Percentiles rank a stretch among this genome's conserved stretches.
Conservation (phyloP, 352 stramenopile genomes). For the Phytophthora pisi region DNA sequence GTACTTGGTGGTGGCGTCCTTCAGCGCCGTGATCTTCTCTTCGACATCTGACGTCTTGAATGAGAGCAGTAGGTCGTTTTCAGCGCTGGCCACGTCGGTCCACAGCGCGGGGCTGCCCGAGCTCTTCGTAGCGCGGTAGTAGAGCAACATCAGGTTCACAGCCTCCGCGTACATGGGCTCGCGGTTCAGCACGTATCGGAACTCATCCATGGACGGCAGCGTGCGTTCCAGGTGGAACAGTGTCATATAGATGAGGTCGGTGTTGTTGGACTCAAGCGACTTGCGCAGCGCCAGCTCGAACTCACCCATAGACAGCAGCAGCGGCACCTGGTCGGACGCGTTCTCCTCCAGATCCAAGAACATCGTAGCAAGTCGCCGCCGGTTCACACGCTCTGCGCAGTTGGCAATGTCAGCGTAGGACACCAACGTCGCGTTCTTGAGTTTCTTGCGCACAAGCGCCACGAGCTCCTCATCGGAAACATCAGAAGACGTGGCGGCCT, state of each 20-base stretch:
- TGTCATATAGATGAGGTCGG: slow-evolving; percentile 90
- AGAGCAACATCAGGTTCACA: slow-evolving; percentile 76
- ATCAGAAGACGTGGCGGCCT: slow-evolving; percentile 51
- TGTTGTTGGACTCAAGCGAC: slow-evolving; percentile 89
- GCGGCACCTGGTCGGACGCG: slow-evolving; percentile 86
- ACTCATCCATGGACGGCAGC: slow-evolving; percentile 81
- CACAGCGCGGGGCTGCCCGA: slow-evolving; percentile 62
- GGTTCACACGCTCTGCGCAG: slow-evolving; percentile 81
- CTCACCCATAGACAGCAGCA: slow-evolving; percentile 92
- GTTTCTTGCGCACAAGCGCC: slow-evolving; percentile 83
- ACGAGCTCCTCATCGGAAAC: slow-evolving; percentile 83
- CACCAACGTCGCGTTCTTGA: slow-evolving; percentile 80
- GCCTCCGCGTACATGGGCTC: slow-evolving; percentile 77
- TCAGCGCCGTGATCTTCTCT: slow-evolving; percentile 67
- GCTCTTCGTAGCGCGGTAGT: slow-evolving; percentile 80
- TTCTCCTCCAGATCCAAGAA: slow-evolving; percentile 90
- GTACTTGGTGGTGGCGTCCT: slow-evolving; percentile 71
- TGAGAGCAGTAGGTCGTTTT: slow-evolving; percentile 78
- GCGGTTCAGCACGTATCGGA: slow-evolving; percentile 75
- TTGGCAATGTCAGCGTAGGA: slow-evolving; percentile 86
- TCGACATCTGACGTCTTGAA: slow-evolving; percentile 70
- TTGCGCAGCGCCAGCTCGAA: slow-evolving; percentile 91
- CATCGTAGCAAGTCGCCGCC: slow-evolving; percentile 88
- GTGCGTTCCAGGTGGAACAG: slow-evolving; percentile 88
- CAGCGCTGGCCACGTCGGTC: slow-evolving; percentile 65